These are phyloP conservation scores for Zizania palustris DNA, from an alignment of 202 grass and related monocot species.

Conservation along the genomic window DNA sequence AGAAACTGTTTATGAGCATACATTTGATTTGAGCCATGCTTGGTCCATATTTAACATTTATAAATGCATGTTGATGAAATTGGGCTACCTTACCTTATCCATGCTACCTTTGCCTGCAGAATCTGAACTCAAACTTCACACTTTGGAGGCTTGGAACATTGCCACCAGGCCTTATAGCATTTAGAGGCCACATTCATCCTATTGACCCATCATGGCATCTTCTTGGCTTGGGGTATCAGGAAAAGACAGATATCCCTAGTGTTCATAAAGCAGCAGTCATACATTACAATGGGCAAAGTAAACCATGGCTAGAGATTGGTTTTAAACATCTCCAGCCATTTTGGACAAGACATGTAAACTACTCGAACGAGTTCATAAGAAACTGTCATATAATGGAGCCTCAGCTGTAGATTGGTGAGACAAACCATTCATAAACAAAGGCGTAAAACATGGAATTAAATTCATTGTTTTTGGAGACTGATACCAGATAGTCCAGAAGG, in stretches of 20 bases:
- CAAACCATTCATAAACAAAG: conserved; percentile 49
- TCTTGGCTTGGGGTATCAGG: conserved; percentile 97
- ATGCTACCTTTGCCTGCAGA: conserved; percentile 57
- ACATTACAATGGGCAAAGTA: conserved; percentile 98
- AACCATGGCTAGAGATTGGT: conserved; percentile 97
- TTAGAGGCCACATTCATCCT: conserved; percentile 86
- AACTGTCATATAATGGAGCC: conserved; percentile 99
- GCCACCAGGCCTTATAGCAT: conserved; percentile 95
- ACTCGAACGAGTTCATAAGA: conserved; percentile 91
- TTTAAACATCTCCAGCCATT: conserved; percentile 92
- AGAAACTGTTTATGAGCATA: conserved; percentile 20
- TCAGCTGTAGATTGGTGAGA: conserved; percentile 56
- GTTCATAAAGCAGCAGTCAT: conserved; percentile 87
- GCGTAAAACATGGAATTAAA: conserved; percentile 60
- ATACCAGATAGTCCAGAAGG: conserved; percentile 35
- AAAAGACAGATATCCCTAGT: conserved; percentile 79
- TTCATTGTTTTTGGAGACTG: conserved; percentile 58
- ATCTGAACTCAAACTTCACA: conserved; percentile 92
- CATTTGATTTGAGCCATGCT: conserved; percentile 12
- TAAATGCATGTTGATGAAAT: conserved; percentile 23
- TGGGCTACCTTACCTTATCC: conserved; percentile 12
- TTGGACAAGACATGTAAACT: conserved; percentile 97
- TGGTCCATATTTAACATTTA: conserved; percentile 12
- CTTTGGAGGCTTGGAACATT: conserved; percentile 99
- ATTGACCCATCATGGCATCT: conserved; percentile 92